These are phyloP conservation scores for Naegleria gruberi DNA, from an alignment of 208 protist genomes.

Conservation along the genomic window DNA sequence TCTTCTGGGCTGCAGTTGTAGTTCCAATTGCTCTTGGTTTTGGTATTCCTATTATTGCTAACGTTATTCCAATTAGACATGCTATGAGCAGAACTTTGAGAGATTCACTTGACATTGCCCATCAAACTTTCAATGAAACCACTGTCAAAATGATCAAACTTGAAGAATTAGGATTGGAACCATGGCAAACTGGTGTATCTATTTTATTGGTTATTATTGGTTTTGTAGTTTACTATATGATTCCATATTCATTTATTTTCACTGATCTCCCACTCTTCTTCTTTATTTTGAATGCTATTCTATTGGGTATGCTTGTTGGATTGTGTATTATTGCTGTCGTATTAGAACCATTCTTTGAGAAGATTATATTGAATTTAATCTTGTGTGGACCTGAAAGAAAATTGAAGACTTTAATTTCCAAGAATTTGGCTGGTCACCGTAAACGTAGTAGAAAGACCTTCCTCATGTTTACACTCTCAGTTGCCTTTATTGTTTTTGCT, in stretches of 20 bases:
- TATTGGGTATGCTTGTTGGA: slow-evolving; percentile 80
- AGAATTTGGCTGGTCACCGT: slow-evolving; percentile 75
- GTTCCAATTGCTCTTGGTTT: slow-evolving; percentile 60
- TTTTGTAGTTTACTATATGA: slow-evolving; percentile 86
- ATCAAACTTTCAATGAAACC: slow-evolving; percentile 70
- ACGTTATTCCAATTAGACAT: slow-evolving; percentile 58
- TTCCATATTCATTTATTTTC: slow-evolving; percentile 81
- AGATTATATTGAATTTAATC: slow-evolving; percentile 55
- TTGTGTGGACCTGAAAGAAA: slow-evolving; percentile 67
- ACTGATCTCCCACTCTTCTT: slow-evolving; percentile 76
- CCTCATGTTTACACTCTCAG: slow-evolving; percentile 82
- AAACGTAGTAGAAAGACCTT: slow-evolving; percentile 77
- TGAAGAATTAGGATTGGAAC: slow-evolving; percentile 68
- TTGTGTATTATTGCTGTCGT: slow-evolving; percentile 69
- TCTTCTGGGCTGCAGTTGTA: slow-evolving; percentile 38
- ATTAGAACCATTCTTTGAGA: slow-evolving; percentile 60
- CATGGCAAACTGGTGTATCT: slow-evolving; percentile 59
- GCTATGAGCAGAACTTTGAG: slow-evolving; percentile 69
- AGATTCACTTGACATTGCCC: slow-evolving; percentile 84
- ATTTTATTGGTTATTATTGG: slow-evolving; percentile 66
- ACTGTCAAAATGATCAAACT: slow-evolving; percentile 71
- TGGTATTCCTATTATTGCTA: slow-evolving; percentile 68
- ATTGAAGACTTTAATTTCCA: slow-evolving; percentile 66
- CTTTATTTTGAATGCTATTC: slow-evolving; percentile 65
- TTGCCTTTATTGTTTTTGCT: slow-evolving; percentile 72